A percentile compares a stretch with the other conserved stretches of the same genome.
Conservation (phyloP, 164 flowering plant genomes). For the Piper longum region DNA sequence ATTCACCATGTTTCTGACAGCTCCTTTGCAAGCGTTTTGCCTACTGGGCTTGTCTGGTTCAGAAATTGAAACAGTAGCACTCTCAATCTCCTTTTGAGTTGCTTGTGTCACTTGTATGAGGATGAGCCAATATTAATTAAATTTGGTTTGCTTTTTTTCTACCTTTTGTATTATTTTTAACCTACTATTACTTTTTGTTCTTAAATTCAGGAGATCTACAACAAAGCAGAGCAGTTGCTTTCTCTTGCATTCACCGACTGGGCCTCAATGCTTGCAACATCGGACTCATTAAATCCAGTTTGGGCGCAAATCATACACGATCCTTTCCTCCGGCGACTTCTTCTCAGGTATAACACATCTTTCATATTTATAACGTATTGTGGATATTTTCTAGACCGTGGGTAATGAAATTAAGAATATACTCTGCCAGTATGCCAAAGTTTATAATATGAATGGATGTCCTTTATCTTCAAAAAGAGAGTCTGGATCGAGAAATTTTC, state of each 20-base stretch:
- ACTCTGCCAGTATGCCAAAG: no score
- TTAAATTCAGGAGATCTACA: slow-evolving; percentile 39
- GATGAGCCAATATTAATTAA: neutral
- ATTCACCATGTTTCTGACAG: slow-evolving; percentile 75
- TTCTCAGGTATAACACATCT: slow-evolving; percentile 34
- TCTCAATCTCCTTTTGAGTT: no score
- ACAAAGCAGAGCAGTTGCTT: slow-evolving; percentile 53
- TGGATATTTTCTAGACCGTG: no score
- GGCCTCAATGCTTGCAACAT: slow-evolving; percentile 52
- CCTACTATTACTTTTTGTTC: neutral
- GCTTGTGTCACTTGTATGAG: neutral
- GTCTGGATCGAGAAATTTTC: no score
- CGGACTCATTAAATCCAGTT: slow-evolving; percentile 55
- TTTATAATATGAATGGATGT: no score
- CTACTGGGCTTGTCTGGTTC: slow-evolving; percentile 54
- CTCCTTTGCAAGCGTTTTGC: slow-evolving; percentile 87
- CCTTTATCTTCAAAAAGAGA: no score
- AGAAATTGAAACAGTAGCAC: slow-evolving; percentile 49
- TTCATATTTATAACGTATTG: neutral
- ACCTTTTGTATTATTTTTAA: neutral
- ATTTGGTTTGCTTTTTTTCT: neutral
- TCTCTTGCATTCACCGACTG: slow-evolving; percentile 48
- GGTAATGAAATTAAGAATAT: no score
- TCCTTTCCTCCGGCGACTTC: slow-evolving; percentile 78
- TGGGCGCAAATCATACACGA: slow-evolving; percentile 75